These are phyloP conservation scores for Rubia peregrina DNA, from an alignment of 305 asterid genomes.

Conservation along the genomic window DNA sequence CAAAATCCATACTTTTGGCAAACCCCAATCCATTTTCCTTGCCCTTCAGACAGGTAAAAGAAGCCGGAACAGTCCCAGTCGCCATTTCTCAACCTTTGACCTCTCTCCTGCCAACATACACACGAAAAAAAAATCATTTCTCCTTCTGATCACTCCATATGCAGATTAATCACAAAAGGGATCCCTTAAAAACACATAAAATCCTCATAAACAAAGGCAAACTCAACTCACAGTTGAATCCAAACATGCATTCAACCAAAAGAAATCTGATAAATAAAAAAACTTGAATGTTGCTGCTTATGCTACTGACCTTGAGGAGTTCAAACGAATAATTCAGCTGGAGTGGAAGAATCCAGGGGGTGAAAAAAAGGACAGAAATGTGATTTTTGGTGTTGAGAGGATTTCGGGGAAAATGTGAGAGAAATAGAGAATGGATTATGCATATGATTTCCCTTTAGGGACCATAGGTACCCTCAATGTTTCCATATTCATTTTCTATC, in stretches of 20 bases:
- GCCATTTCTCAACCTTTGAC: conserved; percentile 32
- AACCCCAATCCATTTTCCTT: conserved; percentile 62
- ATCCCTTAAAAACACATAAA: conserved; percentile 9
- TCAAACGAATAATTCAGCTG: conserved; percentile 12
- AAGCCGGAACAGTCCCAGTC: conserved; percentile 58
- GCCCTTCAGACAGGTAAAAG: conserved; percentile 63
- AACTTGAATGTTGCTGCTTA: neutral
- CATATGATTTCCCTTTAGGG: no score
- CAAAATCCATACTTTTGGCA: conserved; percentile 52
- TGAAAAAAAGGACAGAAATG: no score
- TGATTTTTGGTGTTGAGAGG: conserved; percentile 22
- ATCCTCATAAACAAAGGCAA: neutral
- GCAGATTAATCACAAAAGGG: neutral
- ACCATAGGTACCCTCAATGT: no score
- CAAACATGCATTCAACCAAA: conserved; percentile 2
- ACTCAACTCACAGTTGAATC: conserved; percentile 2
- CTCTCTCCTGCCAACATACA: conserved; percentile 17
- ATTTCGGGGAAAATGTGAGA: conserved; percentile 15
- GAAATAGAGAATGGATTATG: conserved; percentile 14
- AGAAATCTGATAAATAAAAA: neutral
- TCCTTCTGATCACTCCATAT: neutral
- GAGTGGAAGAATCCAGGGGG: conserved; percentile 23
- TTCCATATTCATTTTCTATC: no score
- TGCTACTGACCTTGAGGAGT: conserved; percentile 9
- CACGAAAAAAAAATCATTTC: conserved; percentile 2